phyloP scores from a whole-genome alignment of 257 asterid genomes.

The Leonotis leonurus region DNA sequence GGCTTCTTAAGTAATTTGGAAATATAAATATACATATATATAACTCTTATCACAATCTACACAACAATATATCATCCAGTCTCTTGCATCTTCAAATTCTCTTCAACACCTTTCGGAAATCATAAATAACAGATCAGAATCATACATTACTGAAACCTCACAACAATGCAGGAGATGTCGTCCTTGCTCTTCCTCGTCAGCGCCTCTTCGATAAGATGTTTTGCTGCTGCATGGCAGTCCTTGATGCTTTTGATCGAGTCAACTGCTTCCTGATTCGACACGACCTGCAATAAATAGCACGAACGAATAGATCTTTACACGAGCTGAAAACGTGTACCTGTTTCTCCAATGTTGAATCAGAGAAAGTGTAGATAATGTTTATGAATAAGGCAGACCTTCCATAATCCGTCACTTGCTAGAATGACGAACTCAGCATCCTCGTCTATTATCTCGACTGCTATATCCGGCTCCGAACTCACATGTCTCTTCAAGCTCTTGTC shows the following conservation, averaged over 20 bases:
- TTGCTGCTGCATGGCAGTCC: constrained; percentile 72
- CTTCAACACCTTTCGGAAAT: neutral
- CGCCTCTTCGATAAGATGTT: constrained; percentile 55
- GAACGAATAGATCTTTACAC: neutral
- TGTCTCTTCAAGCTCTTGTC: constrained; percentile 85
- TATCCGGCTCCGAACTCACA: constrained; percentile 84
- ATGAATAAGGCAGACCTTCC: constrained; percentile 48
- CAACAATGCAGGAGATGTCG: constrained; percentile 91
- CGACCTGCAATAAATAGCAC: constrained; percentile 36
- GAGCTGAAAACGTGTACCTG: too few species aligned
- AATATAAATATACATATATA: too few species aligned
- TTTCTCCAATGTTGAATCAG: neutral
- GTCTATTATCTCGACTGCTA: constrained; percentile 42
- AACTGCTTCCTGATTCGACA: constrained; percentile 87
- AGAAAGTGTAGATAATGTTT: neutral
- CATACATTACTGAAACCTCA: constrained; percentile 43
- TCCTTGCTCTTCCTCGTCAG: constrained; percentile 68
- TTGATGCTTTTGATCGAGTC: constrained; percentile 51
- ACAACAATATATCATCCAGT: neutral
- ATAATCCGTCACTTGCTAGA: constrained; percentile 88
- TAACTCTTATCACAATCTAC: neutral
- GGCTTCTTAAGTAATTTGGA: neutral
- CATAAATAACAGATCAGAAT: neutral
- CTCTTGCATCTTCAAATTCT: neutral
- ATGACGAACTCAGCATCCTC: constrained; percentile 63